Percentiles rank a stretch among this genome's conserved stretches.
Evolutionary conservation across 768 basidiomycete species (phyloP).

Genomic region (Chlorophyllum brunneum): DNA sequence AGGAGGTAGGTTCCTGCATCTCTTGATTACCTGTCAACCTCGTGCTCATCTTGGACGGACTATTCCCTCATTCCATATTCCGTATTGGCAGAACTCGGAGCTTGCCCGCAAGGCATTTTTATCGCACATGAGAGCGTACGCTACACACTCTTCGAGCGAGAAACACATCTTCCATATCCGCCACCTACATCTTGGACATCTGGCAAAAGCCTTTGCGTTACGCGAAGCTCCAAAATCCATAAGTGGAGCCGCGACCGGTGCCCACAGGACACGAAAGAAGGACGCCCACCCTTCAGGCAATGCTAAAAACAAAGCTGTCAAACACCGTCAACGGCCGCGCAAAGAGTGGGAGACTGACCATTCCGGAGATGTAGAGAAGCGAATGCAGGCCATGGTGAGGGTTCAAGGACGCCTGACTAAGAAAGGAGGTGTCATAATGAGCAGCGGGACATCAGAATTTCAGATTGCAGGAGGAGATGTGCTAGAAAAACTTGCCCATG

Average conservation of each 20-base stretch:
- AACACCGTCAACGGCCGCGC: conserved; percentile 18
- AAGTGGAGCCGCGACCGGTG: conserved; percentile 22
- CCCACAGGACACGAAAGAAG: conserved; percentile 14
- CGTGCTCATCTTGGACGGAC: conserved; percentile 1
- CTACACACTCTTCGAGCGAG: conserved; percentile 93
- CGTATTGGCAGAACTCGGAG: conserved; percentile 55
- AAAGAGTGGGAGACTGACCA: conserved; percentile 38
- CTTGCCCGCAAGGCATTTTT: conserved; percentile 83
- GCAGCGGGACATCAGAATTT: conserved; percentile 69
- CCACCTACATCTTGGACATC: conserved; percentile 90
- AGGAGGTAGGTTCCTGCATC: conserved; percentile 46
- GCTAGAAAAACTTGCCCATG: conserved; percentile 57
- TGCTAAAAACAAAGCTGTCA: conserved; percentile 19
- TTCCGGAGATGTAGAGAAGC: conserved; percentile 61
- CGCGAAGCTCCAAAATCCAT: conserved; percentile 75
- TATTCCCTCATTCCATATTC: neutral
- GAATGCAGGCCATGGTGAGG: conserved; percentile 86
- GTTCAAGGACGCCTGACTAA: conserved; percentile 78
- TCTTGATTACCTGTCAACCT: conserved; percentile 4
- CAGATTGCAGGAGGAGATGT: conserved; percentile 65
- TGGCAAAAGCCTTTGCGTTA: conserved; percentile 88
- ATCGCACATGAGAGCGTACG: conserved; percentile 94
- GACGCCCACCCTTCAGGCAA: conserved; percentile 12
- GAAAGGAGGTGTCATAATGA: conserved; percentile 72
- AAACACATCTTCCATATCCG: conserved; percentile 97